phyloP scores from a whole-genome alignment of 225 moss, liverwort and hornwort genomes.

The Pseudisothecium myosuroides region DNA sequence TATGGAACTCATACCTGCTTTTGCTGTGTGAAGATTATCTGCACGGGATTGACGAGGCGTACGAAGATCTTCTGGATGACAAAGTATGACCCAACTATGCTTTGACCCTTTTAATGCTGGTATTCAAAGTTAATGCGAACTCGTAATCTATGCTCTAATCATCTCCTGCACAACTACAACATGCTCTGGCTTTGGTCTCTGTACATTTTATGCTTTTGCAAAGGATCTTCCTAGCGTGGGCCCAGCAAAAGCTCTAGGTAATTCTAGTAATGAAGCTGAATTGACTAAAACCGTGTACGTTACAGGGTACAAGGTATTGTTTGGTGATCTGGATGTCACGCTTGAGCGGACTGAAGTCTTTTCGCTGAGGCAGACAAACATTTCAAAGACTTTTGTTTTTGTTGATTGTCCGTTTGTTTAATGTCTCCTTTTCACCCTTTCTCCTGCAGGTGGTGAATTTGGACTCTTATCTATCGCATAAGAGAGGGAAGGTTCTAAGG shows the following conservation, averaged over 20 bases:
- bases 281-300: not conserved
- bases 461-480: constrained; percentile 11
- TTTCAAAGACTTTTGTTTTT: not conserved
- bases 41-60: constrained; percentile 72
- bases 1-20: not conserved
- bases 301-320: not conserved
- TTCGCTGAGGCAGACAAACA: not conserved
- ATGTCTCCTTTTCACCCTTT: not conserved
- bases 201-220: not conserved
- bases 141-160: not conserved
- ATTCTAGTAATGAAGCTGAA: not conserved
- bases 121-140: not conserved
- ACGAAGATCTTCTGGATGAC: constrained; percentile 56
- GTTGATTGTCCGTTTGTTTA: not conserved
- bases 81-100: constrained; percentile 22
- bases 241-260: not conserved
- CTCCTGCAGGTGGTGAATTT: constrained; percentile 52
- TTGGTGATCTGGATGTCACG: not conserved
- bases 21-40: constrained; percentile 50
- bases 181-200: not conserved
- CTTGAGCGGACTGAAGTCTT: not conserved
- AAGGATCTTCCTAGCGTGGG: not conserved
- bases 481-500: not conserved
- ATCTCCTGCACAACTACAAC: not conserved
- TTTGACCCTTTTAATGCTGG: not conserved